Base-by-base conservation (phyloP, 176 grass and related monocot species). In the Oryza glumipatula region DNA sequence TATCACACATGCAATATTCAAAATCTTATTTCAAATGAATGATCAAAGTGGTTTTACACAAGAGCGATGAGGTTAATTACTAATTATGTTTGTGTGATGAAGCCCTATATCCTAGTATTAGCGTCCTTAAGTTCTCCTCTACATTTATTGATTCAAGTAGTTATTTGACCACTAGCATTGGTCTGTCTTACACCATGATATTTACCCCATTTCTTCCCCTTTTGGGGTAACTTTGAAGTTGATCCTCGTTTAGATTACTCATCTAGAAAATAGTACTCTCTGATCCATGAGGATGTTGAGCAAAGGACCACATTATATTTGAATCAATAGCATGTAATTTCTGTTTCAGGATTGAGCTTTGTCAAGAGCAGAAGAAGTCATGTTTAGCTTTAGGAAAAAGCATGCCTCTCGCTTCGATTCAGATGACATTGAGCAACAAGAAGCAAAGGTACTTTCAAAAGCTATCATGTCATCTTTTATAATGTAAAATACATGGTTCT, bases 331-430 rank as follows among this genome's bases (percentile, higher is more conserved):
- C 22, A 75, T 81, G 5, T 12, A 39, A 22, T 39, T 56, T 83
- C 30, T 26, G 21, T 74, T 70, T 73, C 51, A 87, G 47, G 80
- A 30, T 64, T 80, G 73, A 85, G 14, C 26, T 16, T 24, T 73
- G 14, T 5, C 65, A 15, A 73, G 30, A 83, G 74, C 83, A 76
- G 16, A 83, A 85, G 49, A 65, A 78, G 83, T 51, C 83, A 97
- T 97, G 94, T 94, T 93, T 74, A 75, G 91, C 87, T 94, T 93
- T 74, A 72, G 94, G 38, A 90, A 81, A 67, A 94, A 91, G 82
- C 89, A 92, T 3, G 16, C 38, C 26, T 68, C 80, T 69, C 87
- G 86, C 78, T 84, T 84, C 70, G 84, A 80, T 77, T 77, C 73
- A 64, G 80, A 61, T 60, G 76, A 88, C 48, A 71, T 71, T 23